These are phyloP conservation scores for Fusarium sp. DNA, from an alignment of 2,329 filamentous ascomycete genomes.

Conservation along the genomic window DNA sequence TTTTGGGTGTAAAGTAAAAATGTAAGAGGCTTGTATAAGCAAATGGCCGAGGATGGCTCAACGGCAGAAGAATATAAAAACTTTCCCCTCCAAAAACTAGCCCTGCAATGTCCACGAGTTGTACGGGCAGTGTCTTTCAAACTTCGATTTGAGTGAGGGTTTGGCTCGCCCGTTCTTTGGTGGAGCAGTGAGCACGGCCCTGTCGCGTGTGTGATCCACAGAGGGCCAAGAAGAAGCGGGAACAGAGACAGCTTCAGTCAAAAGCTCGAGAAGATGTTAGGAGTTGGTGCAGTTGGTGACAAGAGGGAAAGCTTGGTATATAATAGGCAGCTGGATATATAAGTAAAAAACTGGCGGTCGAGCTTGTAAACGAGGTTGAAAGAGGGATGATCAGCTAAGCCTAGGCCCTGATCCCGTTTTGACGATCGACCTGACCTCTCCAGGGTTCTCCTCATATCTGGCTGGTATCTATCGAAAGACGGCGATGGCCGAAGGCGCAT, in stretches of 20 bases:
- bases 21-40: not conserved
- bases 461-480: slow-evolving; percentile 36
- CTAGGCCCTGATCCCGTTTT: slow-evolving; percentile 33
- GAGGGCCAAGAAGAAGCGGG: slow-evolving; percentile 32
- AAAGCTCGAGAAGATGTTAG: not conserved
- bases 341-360: not conserved
- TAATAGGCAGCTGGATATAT: not conserved
- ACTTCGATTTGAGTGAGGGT: slow-evolving; percentile 34
- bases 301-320: not conserved
- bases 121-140: slow-evolving; percentile 16
- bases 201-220: slow-evolving; percentile 44
- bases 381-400: slow-evolving; percentile 21
- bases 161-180: slow-evolving; percentile 38
- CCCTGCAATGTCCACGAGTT: slow-evolving; percentile 43
- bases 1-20: not conserved
- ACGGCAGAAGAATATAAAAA: slow-evolving; percentile 10
- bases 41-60: not conserved
- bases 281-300: not conserved
- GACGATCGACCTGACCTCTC: slow-evolving; percentile 34
- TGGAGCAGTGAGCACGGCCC: slow-evolving; percentile 43
- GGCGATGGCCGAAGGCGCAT: slow-evolving; percentile 30
- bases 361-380: slow-evolving; percentile 8
- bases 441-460: slow-evolving; percentile 42
- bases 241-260: slow-evolving; percentile 31
- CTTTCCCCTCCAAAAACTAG: slow-evolving; percentile 36